Evolutionary conservation across 140 eudicot species (phyloP).

Genomic region (Stevia rebaudiana): DNA sequence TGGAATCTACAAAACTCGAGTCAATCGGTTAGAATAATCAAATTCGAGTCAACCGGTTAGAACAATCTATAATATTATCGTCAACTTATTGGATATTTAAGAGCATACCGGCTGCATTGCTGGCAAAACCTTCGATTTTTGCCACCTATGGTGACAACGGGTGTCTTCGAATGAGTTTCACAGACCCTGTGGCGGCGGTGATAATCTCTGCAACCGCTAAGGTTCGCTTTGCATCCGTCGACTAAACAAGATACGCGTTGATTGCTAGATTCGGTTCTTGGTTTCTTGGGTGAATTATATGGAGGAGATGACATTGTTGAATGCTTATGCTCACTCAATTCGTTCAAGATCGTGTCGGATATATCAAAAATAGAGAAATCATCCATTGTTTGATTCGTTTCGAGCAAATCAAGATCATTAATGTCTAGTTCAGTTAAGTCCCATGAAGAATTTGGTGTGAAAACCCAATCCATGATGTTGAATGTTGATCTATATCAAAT

Average conservation of each 20-base stretch:
- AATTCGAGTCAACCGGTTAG: background rate
- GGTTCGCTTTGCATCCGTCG: constrained; percentile 50
- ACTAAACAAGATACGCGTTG: constrained; percentile 38
- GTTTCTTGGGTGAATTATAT: constrained; percentile 25
- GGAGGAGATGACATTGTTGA: constrained; percentile 15
- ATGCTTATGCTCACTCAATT: constrained; percentile 14
- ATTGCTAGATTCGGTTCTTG: background rate
- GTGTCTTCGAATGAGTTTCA: constrained; percentile 54
- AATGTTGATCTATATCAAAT: constrained; percentile 4
- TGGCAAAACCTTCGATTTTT: constrained; percentile 53
- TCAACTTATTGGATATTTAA: background rate
- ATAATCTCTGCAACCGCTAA: constrained; percentile 48
- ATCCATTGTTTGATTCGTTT: constrained; percentile 22
- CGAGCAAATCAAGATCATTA: constrained; percentile 24
- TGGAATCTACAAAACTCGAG: constrained; percentile 34
- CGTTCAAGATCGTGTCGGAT: background rate
- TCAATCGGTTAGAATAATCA: too few species aligned
- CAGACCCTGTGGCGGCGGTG: constrained; percentile 64
- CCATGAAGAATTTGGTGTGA: constrained; percentile 39
- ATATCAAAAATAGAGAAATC: constrained; percentile 12
- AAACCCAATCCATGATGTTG: constrained; percentile 39
- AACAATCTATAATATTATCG: background rate
- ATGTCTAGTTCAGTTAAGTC: constrained; percentile 34
- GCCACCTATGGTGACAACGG: constrained; percentile 40
- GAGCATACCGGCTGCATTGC: constrained; percentile 59